Evolutionary conservation across 1,284 basidiomycete species (phyloP).

Genomic region (Cutaneotrichosporon cavernicola): DNA sequence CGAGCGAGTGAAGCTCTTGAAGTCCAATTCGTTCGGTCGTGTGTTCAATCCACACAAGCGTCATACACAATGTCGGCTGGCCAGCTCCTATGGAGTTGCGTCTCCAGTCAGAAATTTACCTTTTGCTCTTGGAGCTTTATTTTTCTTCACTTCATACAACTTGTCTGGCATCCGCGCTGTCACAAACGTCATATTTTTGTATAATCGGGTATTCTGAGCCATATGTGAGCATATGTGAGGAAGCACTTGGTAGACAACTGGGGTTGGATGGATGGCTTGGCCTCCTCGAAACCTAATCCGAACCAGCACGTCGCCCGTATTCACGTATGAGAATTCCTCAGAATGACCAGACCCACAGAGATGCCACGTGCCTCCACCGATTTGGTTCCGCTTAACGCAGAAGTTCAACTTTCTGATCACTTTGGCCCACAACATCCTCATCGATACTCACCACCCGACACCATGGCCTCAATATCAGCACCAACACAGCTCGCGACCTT

Average conservation of each 20-base stretch:
- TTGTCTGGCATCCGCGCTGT: no score
- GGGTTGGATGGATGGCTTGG: no score
- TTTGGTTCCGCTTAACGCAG: neutral
- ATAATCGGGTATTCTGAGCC: no score
- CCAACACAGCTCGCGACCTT: constrained; percentile 48
- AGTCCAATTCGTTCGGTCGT: constrained; percentile 11
- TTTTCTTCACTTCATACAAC: no score
- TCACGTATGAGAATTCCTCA: no score
- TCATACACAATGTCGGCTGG: neutral
- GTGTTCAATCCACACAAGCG: constrained; percentile 14
- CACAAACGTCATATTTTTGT: no score
- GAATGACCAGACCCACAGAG: no score
- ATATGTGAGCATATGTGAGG: no score
- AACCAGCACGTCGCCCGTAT: no score
- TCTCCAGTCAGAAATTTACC: neutral
- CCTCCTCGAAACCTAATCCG: no score
- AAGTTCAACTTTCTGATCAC: constrained; percentile 8
- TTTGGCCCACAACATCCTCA: neutral
- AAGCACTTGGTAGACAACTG: no score
- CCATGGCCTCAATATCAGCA: constrained; percentile 44
- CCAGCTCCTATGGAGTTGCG: neutral
- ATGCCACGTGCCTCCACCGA: constrained; percentile 1
- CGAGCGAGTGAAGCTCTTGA: constrained; percentile 9
- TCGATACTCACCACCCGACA: neutral
- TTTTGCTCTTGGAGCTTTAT: neutral